phyloP scores from a whole-genome alignment of 2,329 filamentous ascomycete species.

The Sarocladium kiliense region DNA sequence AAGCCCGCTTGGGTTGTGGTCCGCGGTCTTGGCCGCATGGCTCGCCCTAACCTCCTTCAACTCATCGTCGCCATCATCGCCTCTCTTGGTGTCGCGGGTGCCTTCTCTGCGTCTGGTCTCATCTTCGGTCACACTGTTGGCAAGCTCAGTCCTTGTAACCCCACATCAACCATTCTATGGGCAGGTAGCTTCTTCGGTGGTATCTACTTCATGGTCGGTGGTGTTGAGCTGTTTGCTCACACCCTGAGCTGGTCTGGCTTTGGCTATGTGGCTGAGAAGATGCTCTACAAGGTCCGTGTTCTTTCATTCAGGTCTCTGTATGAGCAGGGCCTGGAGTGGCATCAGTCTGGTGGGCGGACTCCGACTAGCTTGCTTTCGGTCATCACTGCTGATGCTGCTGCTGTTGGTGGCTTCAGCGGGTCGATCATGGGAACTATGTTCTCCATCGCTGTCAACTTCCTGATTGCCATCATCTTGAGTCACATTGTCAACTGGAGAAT shows the following conservation, averaged over 20 bases:
- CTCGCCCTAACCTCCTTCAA: slow-evolving; percentile 82
- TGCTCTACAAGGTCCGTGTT: slow-evolving; percentile 2
- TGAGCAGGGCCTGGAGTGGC: slow-evolving; percentile 43
- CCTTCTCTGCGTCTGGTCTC: slow-evolving; percentile 26
- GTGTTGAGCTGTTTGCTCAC: slow-evolving; percentile 18
- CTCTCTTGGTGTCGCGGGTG: slow-evolving; percentile 17
- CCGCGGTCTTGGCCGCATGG: slow-evolving; percentile 62
- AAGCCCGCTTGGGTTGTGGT: slow-evolving; percentile 49
- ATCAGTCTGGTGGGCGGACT: slow-evolving; percentile 58
- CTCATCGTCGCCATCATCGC: slow-evolving; percentile 50
- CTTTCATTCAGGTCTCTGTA: slow-evolving; percentile 24
- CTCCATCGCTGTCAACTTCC: slow-evolving; percentile 31
- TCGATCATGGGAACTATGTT: slow-evolving; percentile 37
- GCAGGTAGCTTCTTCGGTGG: slow-evolving; percentile 36
- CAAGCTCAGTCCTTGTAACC: slow-evolving; percentile 22
- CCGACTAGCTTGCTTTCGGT: slow-evolving; percentile 59
- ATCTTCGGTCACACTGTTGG: slow-evolving; percentile 24
- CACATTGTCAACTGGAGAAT: slow-evolving; percentile 42
- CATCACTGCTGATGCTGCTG: slow-evolving; percentile 64
- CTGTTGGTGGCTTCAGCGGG: slow-evolving; percentile 52
- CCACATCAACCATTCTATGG: slow-evolving; percentile 16
- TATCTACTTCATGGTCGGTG: slow-evolving; percentile 23
- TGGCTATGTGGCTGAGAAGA: slow-evolving; percentile 16
- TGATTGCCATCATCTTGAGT: slow-evolving; percentile 31
- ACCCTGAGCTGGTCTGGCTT: slow-evolving; percentile 15